Conservation (phyloP, 176 grass and related monocot genomes). For the Oryza nivara region DNA sequence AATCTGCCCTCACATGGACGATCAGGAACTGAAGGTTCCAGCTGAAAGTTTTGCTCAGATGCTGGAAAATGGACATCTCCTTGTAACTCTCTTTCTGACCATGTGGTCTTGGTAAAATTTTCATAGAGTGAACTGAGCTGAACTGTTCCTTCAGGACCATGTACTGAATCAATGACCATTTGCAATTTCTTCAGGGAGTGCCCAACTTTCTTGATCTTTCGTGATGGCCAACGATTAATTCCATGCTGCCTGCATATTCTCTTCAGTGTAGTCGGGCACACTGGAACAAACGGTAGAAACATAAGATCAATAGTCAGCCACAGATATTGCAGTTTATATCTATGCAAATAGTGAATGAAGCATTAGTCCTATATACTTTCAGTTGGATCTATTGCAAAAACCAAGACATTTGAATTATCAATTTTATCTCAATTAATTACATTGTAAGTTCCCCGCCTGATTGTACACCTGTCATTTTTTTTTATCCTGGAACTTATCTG, state of each 20-base stretch:
- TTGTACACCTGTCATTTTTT: background rate
- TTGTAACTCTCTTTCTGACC: constrained; percentile 63
- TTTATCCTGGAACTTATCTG: background rate
- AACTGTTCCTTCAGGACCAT: constrained; percentile 67
- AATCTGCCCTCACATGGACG: constrained; percentile 50
- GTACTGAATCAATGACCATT: constrained; percentile 88
- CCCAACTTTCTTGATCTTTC: constrained; percentile 97
- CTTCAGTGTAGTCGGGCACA: constrained; percentile 97
- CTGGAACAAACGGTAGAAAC: constrained; percentile 56
- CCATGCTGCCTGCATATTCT: constrained; percentile 96
- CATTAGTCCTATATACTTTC: background rate
- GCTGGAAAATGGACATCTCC: constrained; percentile 34
- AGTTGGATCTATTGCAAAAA: background rate
- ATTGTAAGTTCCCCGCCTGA: background rate
- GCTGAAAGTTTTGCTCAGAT: constrained; percentile 56
- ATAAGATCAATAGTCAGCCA: background rate
- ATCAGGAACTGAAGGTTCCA: constrained; percentile 49
- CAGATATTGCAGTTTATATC: background rate
- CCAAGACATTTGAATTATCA: background rate
- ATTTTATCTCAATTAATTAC: background rate
- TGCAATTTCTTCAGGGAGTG: constrained; percentile 95
- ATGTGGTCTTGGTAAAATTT: constrained; percentile 75
- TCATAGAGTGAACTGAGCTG: constrained; percentile 93
- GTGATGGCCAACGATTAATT: constrained; percentile 93
- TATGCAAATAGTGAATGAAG: constrained; percentile 26